These are phyloP conservation scores for Schoenoplectus tabernaemontani DNA, from an alignment of 202 grass and related monocot species.

Conservation along the genomic window DNA sequence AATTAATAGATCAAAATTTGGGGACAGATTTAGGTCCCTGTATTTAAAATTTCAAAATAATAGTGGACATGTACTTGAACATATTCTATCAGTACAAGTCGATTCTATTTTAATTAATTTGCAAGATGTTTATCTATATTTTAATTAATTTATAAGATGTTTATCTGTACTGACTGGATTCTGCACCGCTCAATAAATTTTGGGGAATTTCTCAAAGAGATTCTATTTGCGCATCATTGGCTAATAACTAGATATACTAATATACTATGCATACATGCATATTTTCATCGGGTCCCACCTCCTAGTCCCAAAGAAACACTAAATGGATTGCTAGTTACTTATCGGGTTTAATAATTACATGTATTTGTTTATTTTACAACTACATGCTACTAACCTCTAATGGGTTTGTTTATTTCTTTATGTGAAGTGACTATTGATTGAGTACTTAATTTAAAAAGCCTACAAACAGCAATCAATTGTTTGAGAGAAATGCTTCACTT, in stretches of 20 bases:
- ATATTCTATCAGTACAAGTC: background rate
- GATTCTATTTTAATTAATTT: no score
- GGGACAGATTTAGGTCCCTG: background rate
- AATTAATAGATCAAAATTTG: no score
- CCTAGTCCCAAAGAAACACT: background rate
- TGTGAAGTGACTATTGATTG: background rate
- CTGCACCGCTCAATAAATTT: constrained; percentile 10
- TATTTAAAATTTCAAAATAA: background rate
- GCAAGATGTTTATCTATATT: no score
- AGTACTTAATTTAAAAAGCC: background rate
- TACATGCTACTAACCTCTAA: no score
- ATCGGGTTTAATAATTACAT: background rate
- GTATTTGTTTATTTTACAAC: background rate
- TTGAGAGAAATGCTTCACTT: constrained; percentile 19
- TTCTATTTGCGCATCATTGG: constrained; percentile 5
- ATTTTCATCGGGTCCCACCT: background rate
- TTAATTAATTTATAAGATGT: constrained; percentile 5
- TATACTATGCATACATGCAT: background rate
- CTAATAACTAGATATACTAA: background rate
- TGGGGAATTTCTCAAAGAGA: background rate
- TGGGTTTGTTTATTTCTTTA: no score
- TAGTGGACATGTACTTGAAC: background rate
- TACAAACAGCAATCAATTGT: background rate
- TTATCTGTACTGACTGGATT: background rate
- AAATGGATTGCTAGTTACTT: background rate